Evolutionary conservation across 2,329 filamentous ascomycete genomes (phyloP), one percentile per base, ranked within the genome.

Genomic region (Diaporthe vexans): DNA sequence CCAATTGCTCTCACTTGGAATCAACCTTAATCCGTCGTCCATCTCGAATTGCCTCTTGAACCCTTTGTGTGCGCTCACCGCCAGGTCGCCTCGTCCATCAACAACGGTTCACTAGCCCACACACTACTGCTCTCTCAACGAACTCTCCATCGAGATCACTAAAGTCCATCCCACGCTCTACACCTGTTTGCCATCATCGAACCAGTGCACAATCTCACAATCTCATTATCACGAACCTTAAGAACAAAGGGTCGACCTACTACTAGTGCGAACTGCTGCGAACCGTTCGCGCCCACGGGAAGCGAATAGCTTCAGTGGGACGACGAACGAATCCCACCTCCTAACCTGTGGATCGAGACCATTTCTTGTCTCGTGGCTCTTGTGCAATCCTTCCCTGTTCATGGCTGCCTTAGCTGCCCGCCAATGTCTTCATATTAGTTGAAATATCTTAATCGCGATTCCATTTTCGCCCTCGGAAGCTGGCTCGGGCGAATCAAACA

Each of bases 261-360:
- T 52, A 40, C 46, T 52, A 67, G 74, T 59, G 71, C 69, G 71
- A 57, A 73, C 71, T 71, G 68, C 74, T 71, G 71, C 74, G 71
- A 75, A 56, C 71, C 33, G 67, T 59, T 74, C 72, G 73, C 71
- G 74, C 72, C 72, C 72, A 76, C 74, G 68, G 70, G 75, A 73
- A 74, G 70, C 75, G 73, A 71, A 73, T 73, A 72, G 73, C 75
- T 75, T 75, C 73, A 71, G 73, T 59, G 74, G 74, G 72, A 67
- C 71, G 59, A 59, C 71, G 59, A 67, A 74, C 59, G 70, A 71
- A 73, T 75, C 65, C 71, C 70, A 71, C 73, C 63, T 59, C 72
- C 73, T 73, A 40, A 40, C 58, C 57, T 52, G 59, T 72, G 33
- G 67, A 37, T 37, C 54, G 58, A 75, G 65, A 59, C 71, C 48